Conservation (phyloP, 176 grass and related monocot genomes). For the Lolium rigidum region DNA sequence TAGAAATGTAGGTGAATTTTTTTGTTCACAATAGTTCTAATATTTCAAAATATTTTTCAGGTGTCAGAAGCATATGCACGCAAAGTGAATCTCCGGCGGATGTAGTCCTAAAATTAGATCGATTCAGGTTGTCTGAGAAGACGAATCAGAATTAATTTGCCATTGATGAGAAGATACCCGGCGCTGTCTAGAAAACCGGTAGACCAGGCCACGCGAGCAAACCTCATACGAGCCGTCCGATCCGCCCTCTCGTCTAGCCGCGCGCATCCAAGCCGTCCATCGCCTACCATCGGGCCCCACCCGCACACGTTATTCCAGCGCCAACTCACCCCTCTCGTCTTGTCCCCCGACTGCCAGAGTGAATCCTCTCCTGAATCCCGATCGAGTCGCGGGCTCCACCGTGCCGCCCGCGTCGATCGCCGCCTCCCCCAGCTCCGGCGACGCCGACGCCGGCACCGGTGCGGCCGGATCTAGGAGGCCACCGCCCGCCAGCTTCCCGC, state of each 20-base stretch:
- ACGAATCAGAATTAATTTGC: neutral
- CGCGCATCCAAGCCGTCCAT: neutral
- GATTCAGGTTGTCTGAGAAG: too few species aligned
- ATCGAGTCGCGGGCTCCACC: constrained; percentile 21
- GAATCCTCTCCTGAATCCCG: neutral
- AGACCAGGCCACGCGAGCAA: neutral
- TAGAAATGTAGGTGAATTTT: too few species aligned
- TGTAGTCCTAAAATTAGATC: too few species aligned
- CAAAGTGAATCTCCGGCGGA: too few species aligned
- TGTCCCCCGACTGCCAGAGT: neutral
- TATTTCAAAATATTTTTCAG: too few species aligned
- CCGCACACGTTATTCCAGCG: neutral
- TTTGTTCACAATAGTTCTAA: too few species aligned
- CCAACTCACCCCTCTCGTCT: constrained; percentile 20
- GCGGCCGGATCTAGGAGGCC: neutral
- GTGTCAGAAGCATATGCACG: too few species aligned
- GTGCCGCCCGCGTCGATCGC: neutral
- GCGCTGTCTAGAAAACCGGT: neutral
- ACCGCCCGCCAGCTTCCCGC: neutral
- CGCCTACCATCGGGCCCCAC: neutral
- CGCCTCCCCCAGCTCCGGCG: constrained; percentile 5
- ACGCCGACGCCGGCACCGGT: too few species aligned
- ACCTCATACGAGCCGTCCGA: neutral
- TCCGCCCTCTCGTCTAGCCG: neutral
- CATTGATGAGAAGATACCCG: neutral